Percentiles rank a stretch among this genome's conserved stretches.
These are phyloP conservation scores for Cystofilobasidium bisporidii DNA, from an alignment of 768 basidiomycete genomes.

Conservation along the genomic window DNA sequence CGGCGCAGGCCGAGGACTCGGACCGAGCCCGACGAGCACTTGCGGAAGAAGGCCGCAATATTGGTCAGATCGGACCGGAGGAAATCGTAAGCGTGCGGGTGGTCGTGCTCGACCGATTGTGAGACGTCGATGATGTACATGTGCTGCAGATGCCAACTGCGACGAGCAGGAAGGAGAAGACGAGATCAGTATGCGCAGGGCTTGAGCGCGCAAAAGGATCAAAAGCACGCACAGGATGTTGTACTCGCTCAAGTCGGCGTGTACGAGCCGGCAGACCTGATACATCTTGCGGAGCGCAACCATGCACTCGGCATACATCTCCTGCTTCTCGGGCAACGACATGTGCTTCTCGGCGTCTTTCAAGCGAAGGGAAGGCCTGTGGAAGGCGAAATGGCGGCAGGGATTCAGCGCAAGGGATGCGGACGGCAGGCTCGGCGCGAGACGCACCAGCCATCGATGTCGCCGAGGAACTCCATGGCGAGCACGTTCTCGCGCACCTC, in stretches of 20 bases:
- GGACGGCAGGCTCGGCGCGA: neutral
- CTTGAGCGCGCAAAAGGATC: neutral
- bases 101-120: constrained; percentile 96
- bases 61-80: constrained; percentile 84
- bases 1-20: constrained; percentile 64
- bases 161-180: no score
- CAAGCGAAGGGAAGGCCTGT: constrained; percentile 81
- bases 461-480: constrained; percentile 87
- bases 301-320: constrained; percentile 69
- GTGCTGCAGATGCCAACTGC: constrained; percentile 47
- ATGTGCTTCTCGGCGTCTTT: constrained; percentile 64
- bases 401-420: neutral
- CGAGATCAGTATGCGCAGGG: neutral
- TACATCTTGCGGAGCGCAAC: constrained; percentile 74
- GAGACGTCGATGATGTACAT: constrained; percentile 96
- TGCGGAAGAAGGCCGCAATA: constrained; percentile 80
- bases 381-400: constrained; percentile 16
- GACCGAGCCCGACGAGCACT: constrained; percentile 51
- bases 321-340: constrained; percentile 41
- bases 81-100: constrained; percentile 93
- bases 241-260: constrained; percentile 97
- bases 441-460: constrained; percentile 66
- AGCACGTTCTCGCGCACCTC: constrained; percentile 95
- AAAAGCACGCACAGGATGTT: constrained; percentile 64
- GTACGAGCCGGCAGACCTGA: constrained; percentile 83